Evolutionary conservation across 345 rosid genomes (phyloP).

Genomic region (Euphorbia lathyris): DNA sequence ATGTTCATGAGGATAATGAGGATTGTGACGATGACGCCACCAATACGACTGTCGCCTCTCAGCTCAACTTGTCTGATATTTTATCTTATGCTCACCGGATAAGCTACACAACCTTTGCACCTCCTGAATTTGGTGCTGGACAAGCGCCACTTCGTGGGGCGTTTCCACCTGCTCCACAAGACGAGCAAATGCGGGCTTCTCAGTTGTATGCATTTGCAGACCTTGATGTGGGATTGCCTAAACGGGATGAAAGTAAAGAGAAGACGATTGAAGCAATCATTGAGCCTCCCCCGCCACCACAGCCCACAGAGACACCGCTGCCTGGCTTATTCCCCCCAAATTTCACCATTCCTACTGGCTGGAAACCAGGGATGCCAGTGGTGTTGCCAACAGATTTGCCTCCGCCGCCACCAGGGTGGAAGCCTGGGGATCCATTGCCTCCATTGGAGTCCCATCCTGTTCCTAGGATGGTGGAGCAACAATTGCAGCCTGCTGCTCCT

Average conservation of each 20-base stretch:
- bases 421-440: conserved; percentile 85
- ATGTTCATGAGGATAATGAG: conserved; percentile 12
- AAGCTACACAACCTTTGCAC: conserved; percentile 93
- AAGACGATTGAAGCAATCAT: conserved; percentile 59
- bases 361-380: conserved; percentile 98
- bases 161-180: conserved; percentile 94
- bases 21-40: conserved; percentile 34
- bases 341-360: conserved; percentile 68
- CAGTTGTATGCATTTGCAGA: conserved; percentile 78
- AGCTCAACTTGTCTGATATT: conserved; percentile 64
- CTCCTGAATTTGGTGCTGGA: conserved; percentile 88
- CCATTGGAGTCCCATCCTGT: conserved; percentile 57
- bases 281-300: conserved; percentile 48
- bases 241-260: conserved; percentile 47
- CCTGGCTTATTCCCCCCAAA: conserved; percentile 61
- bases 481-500: conserved; percentile 43
- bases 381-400: conserved; percentile 68
- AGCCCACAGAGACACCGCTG: conserved; percentile 34
- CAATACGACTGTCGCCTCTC: conserved; percentile 70
- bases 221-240: conserved; percentile 88
- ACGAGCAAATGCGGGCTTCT: conserved; percentile 93
- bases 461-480: conserved; percentile 47
- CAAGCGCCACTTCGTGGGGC: conserved; percentile 93
- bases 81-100: conserved; percentile 81
- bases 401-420: conserved; percentile 86